Percentiles rank a stretch among this genome's conserved stretches.
phyloP scores from a whole-genome alignment of 176 grass and related monocot genomes.

The Raddia guianensis region DNA sequence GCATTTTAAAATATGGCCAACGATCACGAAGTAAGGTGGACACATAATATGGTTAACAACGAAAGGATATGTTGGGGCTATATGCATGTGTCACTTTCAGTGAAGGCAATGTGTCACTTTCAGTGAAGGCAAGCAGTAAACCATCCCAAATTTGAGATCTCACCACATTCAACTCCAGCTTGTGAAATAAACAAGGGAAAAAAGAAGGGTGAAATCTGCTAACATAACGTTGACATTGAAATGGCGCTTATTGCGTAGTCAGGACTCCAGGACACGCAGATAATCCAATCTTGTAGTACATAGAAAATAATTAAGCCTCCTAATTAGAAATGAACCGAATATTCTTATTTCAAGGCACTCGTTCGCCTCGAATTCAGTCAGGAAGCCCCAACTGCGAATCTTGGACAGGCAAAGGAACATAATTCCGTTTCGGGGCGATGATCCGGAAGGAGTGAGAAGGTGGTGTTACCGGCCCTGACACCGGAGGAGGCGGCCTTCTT shows the following conservation, averaged over 20 bases:
- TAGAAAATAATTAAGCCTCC: background rate
- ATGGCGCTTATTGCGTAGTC: background rate
- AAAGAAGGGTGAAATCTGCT: background rate
- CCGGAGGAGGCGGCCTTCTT: slow-evolving; percentile 76
- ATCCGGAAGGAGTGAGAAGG: background rate
- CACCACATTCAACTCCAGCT: slow-evolving; percentile 4
- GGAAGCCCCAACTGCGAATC: background rate
- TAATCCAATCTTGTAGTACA: background rate
- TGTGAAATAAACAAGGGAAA: background rate
- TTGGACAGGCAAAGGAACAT: background rate
- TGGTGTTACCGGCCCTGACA: slow-evolving; percentile 58
- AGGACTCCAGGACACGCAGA: background rate
- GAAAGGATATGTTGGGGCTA: background rate
- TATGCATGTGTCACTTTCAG: background rate
- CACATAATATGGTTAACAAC: background rate
- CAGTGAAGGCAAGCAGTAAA: slow-evolving; percentile 9
- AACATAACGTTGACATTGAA: background rate
- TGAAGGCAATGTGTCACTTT: background rate
- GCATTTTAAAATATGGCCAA: background rate
- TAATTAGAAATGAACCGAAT: background rate
- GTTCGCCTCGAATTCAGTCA: background rate
- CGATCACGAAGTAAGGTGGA: background rate
- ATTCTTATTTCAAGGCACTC: background rate
- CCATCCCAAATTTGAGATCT: background rate
- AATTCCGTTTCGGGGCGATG: background rate